These are phyloP conservation scores for Globisporangium heterothallicum DNA, from an alignment of 352 stramenopile species.

Conservation along the genomic window DNA sequence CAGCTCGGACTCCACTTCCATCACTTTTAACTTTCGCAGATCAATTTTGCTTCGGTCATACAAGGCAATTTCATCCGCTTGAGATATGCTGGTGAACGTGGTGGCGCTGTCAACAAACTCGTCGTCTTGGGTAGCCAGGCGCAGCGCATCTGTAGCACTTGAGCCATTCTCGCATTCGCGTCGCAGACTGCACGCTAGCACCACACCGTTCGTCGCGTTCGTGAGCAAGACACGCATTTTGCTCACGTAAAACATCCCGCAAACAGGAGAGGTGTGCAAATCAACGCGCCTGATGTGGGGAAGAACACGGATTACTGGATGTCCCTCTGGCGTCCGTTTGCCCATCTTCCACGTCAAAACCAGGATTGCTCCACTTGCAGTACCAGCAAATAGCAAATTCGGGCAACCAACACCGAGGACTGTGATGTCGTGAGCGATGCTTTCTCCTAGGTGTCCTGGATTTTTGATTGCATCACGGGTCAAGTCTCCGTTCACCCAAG, in stretches of 20 bases:
- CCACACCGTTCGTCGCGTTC: constrained; percentile 30
- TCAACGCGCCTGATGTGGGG: constrained; percentile 31
- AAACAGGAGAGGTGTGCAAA: constrained; percentile 40
- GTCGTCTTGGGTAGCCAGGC: neutral
- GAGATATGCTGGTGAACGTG: constrained; percentile 28
- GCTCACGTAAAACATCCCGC: constrained; percentile 33
- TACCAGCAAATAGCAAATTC: constrained; percentile 45
- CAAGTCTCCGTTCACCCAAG: constrained; percentile 53
- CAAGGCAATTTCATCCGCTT: constrained; percentile 48
- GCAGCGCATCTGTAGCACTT: constrained; percentile 8
- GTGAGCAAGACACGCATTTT: constrained; percentile 29
- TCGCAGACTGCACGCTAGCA: constrained; percentile 30
- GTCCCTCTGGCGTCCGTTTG: constrained; percentile 18
- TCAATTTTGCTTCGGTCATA: constrained; percentile 56
- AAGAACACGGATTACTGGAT: constrained; percentile 22
- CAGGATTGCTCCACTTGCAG: constrained; percentile 31
- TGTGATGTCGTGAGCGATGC: constrained; percentile 32
- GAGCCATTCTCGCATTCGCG: constrained; percentile 5
- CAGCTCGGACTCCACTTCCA: constrained; percentile 59
- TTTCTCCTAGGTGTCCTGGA: constrained; percentile 14
- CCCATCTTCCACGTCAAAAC: constrained; percentile 42
- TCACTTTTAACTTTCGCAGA: constrained; percentile 36
- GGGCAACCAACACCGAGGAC: constrained; percentile 30
- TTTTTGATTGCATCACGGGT: constrained; percentile 28
- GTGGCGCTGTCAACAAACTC: constrained; percentile 12